A percentile compares a stretch with the other conserved stretches of the same genome.
These are phyloP conservation scores for Fulvia fulva DNA, from an alignment of 2,329 filamentous ascomycete genomes.

Conservation along the genomic window DNA sequence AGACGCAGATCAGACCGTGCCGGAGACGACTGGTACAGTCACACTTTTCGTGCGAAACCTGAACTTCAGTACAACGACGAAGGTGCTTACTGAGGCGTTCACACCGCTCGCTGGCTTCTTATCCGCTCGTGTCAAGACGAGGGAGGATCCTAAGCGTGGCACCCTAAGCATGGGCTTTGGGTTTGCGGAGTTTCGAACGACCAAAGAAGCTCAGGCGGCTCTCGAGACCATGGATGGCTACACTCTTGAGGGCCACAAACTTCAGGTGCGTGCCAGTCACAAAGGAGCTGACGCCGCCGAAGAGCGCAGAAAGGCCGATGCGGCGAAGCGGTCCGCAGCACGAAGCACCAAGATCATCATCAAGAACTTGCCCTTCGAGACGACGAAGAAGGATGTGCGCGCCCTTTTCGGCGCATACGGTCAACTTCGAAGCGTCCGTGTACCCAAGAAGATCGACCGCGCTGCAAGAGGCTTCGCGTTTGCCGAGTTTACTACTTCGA, in stretches of 20 bases:
- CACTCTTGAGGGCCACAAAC: conserved; percentile 78
- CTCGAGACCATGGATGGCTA: conserved; percentile 82
- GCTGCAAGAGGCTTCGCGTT: conserved; percentile 91
- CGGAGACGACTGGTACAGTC: conserved; percentile 54
- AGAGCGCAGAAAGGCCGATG: conserved; percentile 77
- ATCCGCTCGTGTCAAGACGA: conserved; percentile 87
- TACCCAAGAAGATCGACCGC: conserved; percentile 92
- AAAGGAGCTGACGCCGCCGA: conserved; percentile 83
- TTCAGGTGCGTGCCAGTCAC: conserved; percentile 82
- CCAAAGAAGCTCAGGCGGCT: conserved; percentile 73
- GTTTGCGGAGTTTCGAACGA: conserved; percentile 82
- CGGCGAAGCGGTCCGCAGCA: conserved; percentile 71
- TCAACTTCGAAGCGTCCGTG: conserved; percentile 82
- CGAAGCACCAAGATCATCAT: conserved; percentile 89
- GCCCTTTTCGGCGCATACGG: conserved; percentile 85
- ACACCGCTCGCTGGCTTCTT: conserved; percentile 80
- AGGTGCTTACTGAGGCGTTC: conserved; percentile 72
- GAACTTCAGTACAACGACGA: conserved; percentile 82
- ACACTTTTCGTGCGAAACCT: conserved; percentile 92
- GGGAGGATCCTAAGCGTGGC: conserved; percentile 86
- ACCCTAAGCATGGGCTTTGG: conserved; percentile 95
- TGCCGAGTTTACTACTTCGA: conserved; percentile 87
- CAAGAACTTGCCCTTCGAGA: conserved; percentile 97
- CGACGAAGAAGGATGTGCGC: conserved; percentile 86
- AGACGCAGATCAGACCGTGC: conserved; percentile 50